Percentiles rank a stretch among this genome's conserved stretches.
Evolutionary conservation across 2,329 filamentous ascomycete genomes (phyloP).

Genomic region (Fusarium subglutinans): DNA sequence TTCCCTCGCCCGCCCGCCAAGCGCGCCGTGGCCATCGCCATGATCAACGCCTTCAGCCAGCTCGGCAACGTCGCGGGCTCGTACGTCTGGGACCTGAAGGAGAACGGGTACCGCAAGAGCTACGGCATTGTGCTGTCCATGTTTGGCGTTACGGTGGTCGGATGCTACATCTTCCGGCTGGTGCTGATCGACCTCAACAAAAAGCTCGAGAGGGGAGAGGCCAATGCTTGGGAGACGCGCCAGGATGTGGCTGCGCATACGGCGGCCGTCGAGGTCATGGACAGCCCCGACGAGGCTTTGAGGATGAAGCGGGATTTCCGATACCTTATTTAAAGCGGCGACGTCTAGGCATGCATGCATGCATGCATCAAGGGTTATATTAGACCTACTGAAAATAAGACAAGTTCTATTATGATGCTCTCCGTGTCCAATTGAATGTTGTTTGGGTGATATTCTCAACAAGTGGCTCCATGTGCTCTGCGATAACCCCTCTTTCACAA

Average conservation of each 20-base stretch:
- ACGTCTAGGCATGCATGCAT: neutral
- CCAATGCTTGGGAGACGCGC: conserved; percentile 47
- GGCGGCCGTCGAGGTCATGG: conserved; percentile 50
- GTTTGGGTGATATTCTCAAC: neutral
- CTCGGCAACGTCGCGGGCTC: conserved; percentile 68
- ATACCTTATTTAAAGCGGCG: conserved; percentile 52
- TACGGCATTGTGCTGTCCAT: conserved; percentile 72
- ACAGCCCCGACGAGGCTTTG: conserved; percentile 55
- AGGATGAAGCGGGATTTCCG: conserved; percentile 59
- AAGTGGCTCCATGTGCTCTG: neutral
- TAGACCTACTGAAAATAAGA: neutral
- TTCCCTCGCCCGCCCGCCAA: conserved; percentile 69
- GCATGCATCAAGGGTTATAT: neutral
- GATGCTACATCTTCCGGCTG: conserved; percentile 59
- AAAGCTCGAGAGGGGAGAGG: conserved; percentile 56
- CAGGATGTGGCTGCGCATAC: conserved; percentile 53
- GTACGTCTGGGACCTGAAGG: conserved; percentile 69
- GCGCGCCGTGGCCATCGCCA: conserved; percentile 67
- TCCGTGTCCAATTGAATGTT: neutral
- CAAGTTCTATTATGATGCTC: neutral
- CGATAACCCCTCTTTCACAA: conserved; percentile 7
- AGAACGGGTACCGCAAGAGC: conserved; percentile 69
- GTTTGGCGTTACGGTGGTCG: conserved; percentile 67
- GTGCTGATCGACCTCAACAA: conserved; percentile 59
- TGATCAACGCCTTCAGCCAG: conserved; percentile 68